A percentile compares a stretch with the other conserved stretches of the same genome.
These are phyloP conservation scores for Brassica napus DNA, from an alignment of 345 rosid species.

Conservation along the genomic window Da-Ae NC_063436.1:20687001-20687500, in stretches of 20 bases:
- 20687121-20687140: constrained; percentile 95
- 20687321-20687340: constrained; percentile 79
- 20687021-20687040: constrained; percentile 98
- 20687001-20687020: constrained; percentile 99
- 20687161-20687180: constrained; percentile 96
- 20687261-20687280: constrained; percentile 80
- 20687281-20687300: constrained; percentile 72
- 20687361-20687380: constrained; percentile 93
- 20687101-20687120: background rate
- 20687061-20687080: background rate
- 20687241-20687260: constrained; percentile 90
- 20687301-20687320: constrained; percentile 94
- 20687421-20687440: background rate
- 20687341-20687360: constrained; percentile 88
- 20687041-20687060: constrained; percentile 44
- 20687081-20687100: background rate
- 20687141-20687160: constrained; percentile 95
- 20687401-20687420: background rate
- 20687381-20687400: background rate
- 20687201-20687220: constrained; percentile 87
- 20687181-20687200: constrained; percentile 99
- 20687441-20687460: constrained; percentile 83
- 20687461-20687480: constrained; percentile 85
- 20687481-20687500: constrained; percentile 96
- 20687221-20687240: constrained; percentile 88